phyloP scores from a whole-genome alignment of 768 basidiomycete genomes.

The Postia placenta region DNA sequence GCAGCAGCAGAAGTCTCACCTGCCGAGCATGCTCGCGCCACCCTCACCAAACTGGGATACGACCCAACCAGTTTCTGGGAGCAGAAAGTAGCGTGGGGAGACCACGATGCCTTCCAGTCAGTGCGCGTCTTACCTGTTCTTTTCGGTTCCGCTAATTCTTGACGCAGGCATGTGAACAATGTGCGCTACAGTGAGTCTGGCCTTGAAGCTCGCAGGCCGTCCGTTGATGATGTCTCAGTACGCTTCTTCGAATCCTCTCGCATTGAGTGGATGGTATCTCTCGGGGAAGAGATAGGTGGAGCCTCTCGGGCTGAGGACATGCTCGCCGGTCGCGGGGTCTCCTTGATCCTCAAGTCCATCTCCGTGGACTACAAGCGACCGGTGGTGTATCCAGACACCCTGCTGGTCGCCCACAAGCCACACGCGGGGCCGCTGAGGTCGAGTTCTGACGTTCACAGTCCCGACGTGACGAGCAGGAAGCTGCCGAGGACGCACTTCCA shows the following conservation, averaged over 20 bases:
- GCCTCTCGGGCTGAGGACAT: constrained; percentile 47
- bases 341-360: constrained; percentile 69
- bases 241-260: constrained; percentile 71
- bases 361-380: constrained; percentile 63
- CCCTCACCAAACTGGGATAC: constrained; percentile 43
- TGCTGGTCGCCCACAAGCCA: constrained; percentile 60
- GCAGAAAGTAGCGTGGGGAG: constrained; percentile 74
- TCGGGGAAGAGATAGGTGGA: constrained; percentile 59
- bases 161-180: constrained; percentile 69
- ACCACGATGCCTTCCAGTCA: constrained; percentile 74
- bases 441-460: constrained; percentile 6
- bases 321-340: constrained; percentile 59
- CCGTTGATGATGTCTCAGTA: constrained; percentile 29
- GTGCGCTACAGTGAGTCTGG: constrained; percentile 55
- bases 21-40: constrained; percentile 34
- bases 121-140: constrained; percentile 22
- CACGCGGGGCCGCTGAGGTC: constrained; percentile 16
- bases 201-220: background rate
- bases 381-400: constrained; percentile 70
- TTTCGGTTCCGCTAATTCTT: background rate
- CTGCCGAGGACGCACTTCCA: constrained; percentile 37
- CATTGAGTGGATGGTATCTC: constrained; percentile 56
- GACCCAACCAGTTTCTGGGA: constrained; percentile 71
- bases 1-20: constrained; percentile 4
- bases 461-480: background rate